phyloP scores from a whole-genome alignment of 2,329 filamentous ascomycete species.

The Plectosphaerella cucumerina region DNA sequence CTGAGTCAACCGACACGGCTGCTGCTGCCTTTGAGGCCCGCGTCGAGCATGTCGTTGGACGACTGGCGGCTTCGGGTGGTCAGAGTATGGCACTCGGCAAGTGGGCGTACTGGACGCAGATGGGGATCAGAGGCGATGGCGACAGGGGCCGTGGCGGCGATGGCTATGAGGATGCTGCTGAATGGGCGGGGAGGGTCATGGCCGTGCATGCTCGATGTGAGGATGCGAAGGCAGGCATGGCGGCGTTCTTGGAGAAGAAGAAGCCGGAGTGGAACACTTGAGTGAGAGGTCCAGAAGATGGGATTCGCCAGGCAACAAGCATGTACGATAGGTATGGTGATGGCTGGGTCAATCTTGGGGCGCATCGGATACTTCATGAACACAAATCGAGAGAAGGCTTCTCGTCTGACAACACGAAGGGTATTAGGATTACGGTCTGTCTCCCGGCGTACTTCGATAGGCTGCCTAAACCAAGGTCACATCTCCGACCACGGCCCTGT shows the following conservation, averaged over 20 bases:
- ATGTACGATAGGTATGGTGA: too few relatives aligned
- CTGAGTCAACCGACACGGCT: constrained; percentile 12
- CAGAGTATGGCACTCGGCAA: constrained; percentile 27
- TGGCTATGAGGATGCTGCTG: constrained; percentile 18
- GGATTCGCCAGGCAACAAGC: too few relatives aligned
- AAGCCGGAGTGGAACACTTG: constrained; percentile 17
- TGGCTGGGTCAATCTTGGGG: too few relatives aligned
- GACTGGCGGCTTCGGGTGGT: constrained; percentile 15
- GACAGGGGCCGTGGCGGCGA: constrained; percentile 11
- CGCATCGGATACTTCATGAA: too few relatives aligned
- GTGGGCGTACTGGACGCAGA: constrained; percentile 29
- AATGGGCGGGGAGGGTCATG: constrained; percentile 24
- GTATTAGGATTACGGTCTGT: too few relatives aligned
- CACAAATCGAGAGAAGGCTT: too few relatives aligned
- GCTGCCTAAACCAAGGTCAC: constrained; percentile 19
- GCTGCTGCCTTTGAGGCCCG: constrained; percentile 16
- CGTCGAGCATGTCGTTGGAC: constrained; percentile 17
- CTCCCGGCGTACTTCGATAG: background rate
- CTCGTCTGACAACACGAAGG: too few relatives aligned
- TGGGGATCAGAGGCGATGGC: constrained; percentile 12
- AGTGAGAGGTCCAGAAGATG: background rate
- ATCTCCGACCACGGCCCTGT: constrained; percentile 63
- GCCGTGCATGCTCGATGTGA: constrained; percentile 20
- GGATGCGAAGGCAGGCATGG: constrained; percentile 23
- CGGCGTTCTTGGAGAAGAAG: constrained; percentile 20